Conservation (phyloP, 2,329 filamentous ascomycete genomes). For the Scedosporium apiospermum region DNA sequence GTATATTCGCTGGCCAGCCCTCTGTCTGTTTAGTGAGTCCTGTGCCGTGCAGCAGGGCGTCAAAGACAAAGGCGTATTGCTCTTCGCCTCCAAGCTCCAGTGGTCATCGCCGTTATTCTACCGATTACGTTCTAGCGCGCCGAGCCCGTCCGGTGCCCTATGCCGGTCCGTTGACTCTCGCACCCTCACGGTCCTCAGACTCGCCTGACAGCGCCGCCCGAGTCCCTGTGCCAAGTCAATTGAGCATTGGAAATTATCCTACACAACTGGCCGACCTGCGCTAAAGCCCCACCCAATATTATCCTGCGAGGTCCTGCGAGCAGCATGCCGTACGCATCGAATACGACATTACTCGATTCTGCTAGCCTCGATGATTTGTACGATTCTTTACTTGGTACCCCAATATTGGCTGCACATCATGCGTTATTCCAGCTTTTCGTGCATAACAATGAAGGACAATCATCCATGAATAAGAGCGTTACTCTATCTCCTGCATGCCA, state of each 20-base stretch:
- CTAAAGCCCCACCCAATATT: not conserved
- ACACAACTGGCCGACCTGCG: not conserved
- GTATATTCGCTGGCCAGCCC: not conserved
- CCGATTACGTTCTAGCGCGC: too few relatives aligned
- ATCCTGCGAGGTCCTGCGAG: not conserved
- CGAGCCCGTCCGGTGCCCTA: too few relatives aligned
- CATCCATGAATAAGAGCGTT: not conserved
- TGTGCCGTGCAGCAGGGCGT: not conserved
- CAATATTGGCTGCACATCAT: not conserved
- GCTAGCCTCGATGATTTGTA: not conserved
- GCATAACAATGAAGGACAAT: not conserved
- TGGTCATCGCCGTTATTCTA: too few relatives aligned
- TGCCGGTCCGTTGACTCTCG: too few relatives aligned
- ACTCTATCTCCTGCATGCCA: not conserved
- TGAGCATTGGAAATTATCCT: too few relatives aligned
- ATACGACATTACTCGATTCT: not conserved
- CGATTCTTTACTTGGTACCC: not conserved
- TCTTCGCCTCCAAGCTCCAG: not conserved
- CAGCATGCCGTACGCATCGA: not conserved
- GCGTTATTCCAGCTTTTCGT: not conserved
- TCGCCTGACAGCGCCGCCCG: too few relatives aligned
- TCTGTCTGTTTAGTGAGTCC: not conserved
- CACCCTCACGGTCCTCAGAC: too few relatives aligned
- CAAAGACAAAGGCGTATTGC: not conserved
- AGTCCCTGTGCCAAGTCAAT: too few relatives aligned